phyloP scores from a whole-genome alignment of 108 stramenopile species.

The Chaetoceros tenuissimus region DNA sequence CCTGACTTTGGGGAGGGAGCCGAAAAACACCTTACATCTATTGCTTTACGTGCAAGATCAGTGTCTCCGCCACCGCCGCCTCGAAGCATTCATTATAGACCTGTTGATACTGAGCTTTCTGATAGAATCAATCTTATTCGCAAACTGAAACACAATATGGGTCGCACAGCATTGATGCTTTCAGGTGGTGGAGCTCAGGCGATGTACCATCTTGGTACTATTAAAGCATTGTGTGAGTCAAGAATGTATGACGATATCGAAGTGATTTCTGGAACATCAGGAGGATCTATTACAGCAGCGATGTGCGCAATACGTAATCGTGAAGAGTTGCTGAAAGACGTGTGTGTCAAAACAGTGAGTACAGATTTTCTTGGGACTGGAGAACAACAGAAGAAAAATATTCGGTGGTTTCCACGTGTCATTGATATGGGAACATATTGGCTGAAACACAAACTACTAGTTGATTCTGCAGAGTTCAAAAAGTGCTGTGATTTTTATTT shows the following conservation, averaged over 20 bases:
- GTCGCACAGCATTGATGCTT: constrained; percentile 84
- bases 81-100: background rate
- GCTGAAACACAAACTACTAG: constrained; percentile 64
- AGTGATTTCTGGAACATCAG: constrained; percentile 85
- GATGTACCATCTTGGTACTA: constrained; percentile 90
- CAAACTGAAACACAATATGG: constrained; percentile 84
- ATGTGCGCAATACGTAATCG: constrained; percentile 79
- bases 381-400: constrained; percentile 66
- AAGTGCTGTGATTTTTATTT: constrained; percentile 82
- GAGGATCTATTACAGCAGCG: constrained; percentile 84
- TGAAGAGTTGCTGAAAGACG: constrained; percentile 62
- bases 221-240: constrained; percentile 74
- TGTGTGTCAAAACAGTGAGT: constrained; percentile 73
- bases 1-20: background rate
- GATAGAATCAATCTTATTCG: constrained; percentile 59
- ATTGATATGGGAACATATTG: constrained; percentile 72
- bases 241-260: constrained; percentile 72
- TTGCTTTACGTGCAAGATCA: background rate
- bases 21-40: background rate
- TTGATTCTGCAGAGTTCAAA: constrained; percentile 66
- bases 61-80: background rate
- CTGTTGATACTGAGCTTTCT: constrained; percentile 23
- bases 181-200: constrained; percentile 89
- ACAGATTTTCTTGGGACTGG: constrained; percentile 78
- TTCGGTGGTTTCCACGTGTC: constrained; percentile 82